phyloP scores from a whole-genome alignment of 1,284 basidiomycete species.

The Heterobasidion parviporum region DNA sequence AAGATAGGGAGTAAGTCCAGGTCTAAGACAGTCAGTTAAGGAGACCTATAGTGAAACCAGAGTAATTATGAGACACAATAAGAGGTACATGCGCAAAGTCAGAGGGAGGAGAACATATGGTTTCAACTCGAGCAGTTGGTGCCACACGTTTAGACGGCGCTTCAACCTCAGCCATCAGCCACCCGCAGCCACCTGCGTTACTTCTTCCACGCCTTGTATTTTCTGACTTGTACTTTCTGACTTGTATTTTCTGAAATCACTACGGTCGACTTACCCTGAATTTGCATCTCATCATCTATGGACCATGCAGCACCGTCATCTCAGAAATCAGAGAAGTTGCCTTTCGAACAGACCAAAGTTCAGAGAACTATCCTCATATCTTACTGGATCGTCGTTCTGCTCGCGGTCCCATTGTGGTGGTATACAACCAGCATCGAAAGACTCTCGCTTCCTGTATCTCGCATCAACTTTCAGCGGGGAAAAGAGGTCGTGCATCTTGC shows the following conservation, averaged over 20 bases:
- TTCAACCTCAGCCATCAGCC: neutral
- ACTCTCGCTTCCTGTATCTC: slow-evolving; percentile 58
- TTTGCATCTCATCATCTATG: neutral
- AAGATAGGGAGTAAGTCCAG: neutral
- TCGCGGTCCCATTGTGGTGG: slow-evolving; percentile 86
- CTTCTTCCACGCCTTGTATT: too few relatives aligned
- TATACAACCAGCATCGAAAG: slow-evolving; percentile 79
- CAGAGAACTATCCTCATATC: slow-evolving; percentile 55
- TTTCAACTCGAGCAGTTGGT: slow-evolving; percentile 2
- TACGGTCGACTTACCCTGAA: neutral
- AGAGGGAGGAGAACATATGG: slow-evolving; percentile 4
- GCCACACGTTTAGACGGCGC: slow-evolving; percentile 10
- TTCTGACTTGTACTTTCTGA: too few relatives aligned
- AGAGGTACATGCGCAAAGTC: neutral
- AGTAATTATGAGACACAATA: too few relatives aligned
- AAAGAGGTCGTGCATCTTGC: slow-evolving; percentile 20
- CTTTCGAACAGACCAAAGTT: slow-evolving; percentile 17
- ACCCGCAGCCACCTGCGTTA: neutral
- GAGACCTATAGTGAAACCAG: too few relatives aligned
- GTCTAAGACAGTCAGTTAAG: neutral
- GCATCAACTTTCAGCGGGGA: slow-evolving; percentile 46
- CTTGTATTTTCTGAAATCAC: too few relatives aligned
- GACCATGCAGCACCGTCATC: neutral
- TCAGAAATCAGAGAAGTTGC: slow-evolving; percentile 35
- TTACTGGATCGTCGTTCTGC: slow-evolving; percentile 69